Percentiles rank a stretch among this genome's conserved stretches.
phyloP scores from a whole-genome alignment of 139 green algal species.

The Raphidocelis subcapitata region DNA sequence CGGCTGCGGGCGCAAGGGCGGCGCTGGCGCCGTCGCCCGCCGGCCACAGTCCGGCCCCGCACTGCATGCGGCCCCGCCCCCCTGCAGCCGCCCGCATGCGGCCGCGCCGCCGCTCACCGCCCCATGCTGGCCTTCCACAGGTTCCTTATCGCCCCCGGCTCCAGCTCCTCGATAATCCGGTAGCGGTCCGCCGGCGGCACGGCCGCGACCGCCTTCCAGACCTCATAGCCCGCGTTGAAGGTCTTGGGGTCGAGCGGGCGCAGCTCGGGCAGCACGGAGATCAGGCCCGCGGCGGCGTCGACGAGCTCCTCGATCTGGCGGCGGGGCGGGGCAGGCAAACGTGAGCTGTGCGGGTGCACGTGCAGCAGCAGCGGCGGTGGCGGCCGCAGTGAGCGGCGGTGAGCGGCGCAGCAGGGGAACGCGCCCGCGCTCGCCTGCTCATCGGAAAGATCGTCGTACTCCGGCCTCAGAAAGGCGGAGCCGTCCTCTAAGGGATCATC shows the following conservation, averaged over 20 bases:
- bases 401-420: too few relatives aligned
- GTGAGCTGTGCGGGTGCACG: not conserved
- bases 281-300: slow-evolving; percentile 38
- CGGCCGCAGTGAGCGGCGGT: too few relatives aligned
- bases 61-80: too few relatives aligned
- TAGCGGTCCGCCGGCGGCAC: slow-evolving; percentile 32
- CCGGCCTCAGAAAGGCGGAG: not conserved
- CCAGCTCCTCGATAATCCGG: slow-evolving; percentile 36
- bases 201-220: slow-evolving; percentile 29
- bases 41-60: too few relatives aligned
- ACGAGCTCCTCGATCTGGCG: slow-evolving; percentile 49
- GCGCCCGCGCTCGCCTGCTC: slow-evolving; percentile 6
- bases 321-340: too few relatives aligned
- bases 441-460: slow-evolving; percentile 18
- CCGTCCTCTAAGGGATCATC: too few relatives aligned
- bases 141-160: slow-evolving; percentile 33
- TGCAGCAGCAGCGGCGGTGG: not conserved
- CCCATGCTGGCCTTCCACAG: slow-evolving; percentile 42
- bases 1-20: too few relatives aligned
- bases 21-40: too few relatives aligned
- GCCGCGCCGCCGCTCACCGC: too few relatives aligned
- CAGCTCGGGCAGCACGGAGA: slow-evolving; percentile 46
- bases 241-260: slow-evolving; percentile 20
- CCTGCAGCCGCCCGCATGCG: too few relatives aligned
- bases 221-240: slow-evolving; percentile 42